A percentile compares a stretch with the other conserved stretches of the same genome.
Evolutionary conservation across 2,329 filamentous ascomycete genomes (phyloP).

Genomic region (Fusarium verrucosum): DNA sequence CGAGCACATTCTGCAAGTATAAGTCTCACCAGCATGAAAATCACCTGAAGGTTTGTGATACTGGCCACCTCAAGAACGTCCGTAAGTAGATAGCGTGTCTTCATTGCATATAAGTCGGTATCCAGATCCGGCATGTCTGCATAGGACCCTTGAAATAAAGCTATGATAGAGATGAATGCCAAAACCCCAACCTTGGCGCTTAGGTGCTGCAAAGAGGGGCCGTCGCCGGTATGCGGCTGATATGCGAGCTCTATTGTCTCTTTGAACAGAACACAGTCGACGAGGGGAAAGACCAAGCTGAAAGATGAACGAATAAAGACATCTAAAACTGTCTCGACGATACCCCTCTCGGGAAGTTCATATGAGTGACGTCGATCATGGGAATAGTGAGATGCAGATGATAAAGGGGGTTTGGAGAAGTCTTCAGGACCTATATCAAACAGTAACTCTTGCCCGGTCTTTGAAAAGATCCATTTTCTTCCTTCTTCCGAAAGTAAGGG

Average conservation of each 20-base stretch:
- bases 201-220: constrained; percentile 41
- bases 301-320: constrained; percentile 48
- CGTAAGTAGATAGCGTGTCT: constrained; percentile 54
- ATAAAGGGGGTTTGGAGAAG: not conserved
- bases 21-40: constrained; percentile 58
- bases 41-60: constrained; percentile 56
- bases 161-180: constrained; percentile 56
- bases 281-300: constrained; percentile 57
- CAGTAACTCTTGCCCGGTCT: constrained; percentile 28
- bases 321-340: constrained; percentile 41
- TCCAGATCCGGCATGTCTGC: constrained; percentile 46
- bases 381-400: not conserved
- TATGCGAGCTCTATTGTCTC: constrained; percentile 59
- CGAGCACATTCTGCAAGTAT: fast-evolving
- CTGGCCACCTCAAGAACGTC: constrained; percentile 56
- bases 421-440: not conserved
- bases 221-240: constrained; percentile 23
- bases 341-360: constrained; percentile 37
- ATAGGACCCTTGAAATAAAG: constrained; percentile 31
- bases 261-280: constrained; percentile 58
- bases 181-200: constrained; percentile 58
- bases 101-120: constrained; percentile 52
- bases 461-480: constrained; percentile 30
- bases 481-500: constrained; percentile 37
- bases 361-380: constrained; percentile 7